Evolutionary conservation across 768 basidiomycete species (phyloP).

Genomic region (Cantharellus anzutake): DNA sequence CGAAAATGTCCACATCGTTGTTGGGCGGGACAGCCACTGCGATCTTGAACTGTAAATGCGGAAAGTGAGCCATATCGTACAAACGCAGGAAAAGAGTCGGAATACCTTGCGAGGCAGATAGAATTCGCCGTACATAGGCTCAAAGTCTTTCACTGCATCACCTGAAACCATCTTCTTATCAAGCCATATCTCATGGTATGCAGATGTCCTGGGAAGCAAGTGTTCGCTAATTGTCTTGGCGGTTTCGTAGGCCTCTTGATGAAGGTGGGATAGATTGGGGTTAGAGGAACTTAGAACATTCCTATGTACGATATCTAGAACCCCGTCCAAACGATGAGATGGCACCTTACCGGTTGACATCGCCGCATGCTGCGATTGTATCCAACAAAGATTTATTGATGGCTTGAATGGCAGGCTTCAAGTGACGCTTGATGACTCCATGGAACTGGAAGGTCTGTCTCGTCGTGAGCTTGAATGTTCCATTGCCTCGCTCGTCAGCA

Average conservation of each 20-base stretch:
- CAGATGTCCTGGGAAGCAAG: slow-evolving; percentile 74
- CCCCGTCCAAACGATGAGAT: not conserved
- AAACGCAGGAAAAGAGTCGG: not conserved
- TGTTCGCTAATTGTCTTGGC: slow-evolving; percentile 68
- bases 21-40: slow-evolving; percentile 91
- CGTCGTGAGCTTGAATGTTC: slow-evolving; percentile 94
- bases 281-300: slow-evolving; percentile 87
- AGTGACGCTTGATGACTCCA: slow-evolving; percentile 90
- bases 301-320: slow-evolving; percentile 21
- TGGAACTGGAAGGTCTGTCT: slow-evolving; percentile 99
- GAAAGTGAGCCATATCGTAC: not conserved
- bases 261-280: slow-evolving; percentile 73
- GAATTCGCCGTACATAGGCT: slow-evolving; percentile 94
- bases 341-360: slow-evolving; percentile 64
- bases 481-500: slow-evolving; percentile 83
- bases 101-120: slow-evolving; percentile 87
- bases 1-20: slow-evolving; percentile 91
- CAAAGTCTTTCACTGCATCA: slow-evolving; percentile 82
- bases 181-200: slow-evolving; percentile 98
- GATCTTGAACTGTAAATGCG: slow-evolving; percentile 63
- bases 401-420: slow-evolving; percentile 91
- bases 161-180: slow-evolving; percentile 94
- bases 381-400: slow-evolving; percentile 85
- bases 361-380: slow-evolving; percentile 94
- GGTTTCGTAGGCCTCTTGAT: slow-evolving; percentile 67